These are phyloP conservation scores for Thelonectria discophora DNA, from an alignment of 2,329 filamentous ascomycete genomes.

Conservation along the genomic window DNA sequence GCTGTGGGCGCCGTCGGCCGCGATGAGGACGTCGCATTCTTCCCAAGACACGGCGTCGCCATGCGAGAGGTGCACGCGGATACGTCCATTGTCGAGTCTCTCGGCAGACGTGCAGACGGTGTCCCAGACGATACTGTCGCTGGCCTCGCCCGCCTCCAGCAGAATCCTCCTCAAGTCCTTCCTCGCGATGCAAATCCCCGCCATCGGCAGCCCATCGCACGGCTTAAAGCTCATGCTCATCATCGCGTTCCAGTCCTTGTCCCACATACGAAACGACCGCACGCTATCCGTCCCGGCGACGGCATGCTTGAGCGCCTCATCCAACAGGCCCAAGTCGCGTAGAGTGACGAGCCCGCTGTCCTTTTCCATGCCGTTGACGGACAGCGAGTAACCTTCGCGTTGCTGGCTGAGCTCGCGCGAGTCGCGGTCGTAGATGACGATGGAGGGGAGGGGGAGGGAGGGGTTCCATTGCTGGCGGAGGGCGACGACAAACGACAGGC, in stretches of 20 bases:
- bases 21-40: conserved; percentile 51
- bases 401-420: conserved; percentile 1
- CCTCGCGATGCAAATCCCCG: conserved; percentile 17
- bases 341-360: conserved; percentile 14
- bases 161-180: conserved; percentile 7
- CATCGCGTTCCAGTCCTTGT: conserved; percentile 12
- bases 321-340: conserved; percentile 8
- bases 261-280: conserved; percentile 13
- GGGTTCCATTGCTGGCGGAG: conserved; percentile 9
- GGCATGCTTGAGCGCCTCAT: conserved; percentile 8
- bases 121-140: conserved; percentile 2
- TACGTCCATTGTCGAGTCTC: conserved; percentile 4
- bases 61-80: conserved; percentile 11
- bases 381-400: conserved; percentile 12
- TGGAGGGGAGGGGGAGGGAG: conserved; percentile 1
- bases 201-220: conserved; percentile 4
- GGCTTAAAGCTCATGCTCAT: conserved; percentile 11
- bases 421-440: conserved; percentile 17
- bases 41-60: background rate
- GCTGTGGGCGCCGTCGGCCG: conserved; percentile 52
- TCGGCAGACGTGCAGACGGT: conserved; percentile 15
- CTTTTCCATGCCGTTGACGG: conserved; percentile 11
- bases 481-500: conserved; percentile 7
- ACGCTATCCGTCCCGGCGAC: conserved; percentile 6
- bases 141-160: background rate